These are phyloP conservation scores for Barnettozyma sucrosica DNA, from an alignment of 805 yeast species.

Conservation along the genomic window DNA sequence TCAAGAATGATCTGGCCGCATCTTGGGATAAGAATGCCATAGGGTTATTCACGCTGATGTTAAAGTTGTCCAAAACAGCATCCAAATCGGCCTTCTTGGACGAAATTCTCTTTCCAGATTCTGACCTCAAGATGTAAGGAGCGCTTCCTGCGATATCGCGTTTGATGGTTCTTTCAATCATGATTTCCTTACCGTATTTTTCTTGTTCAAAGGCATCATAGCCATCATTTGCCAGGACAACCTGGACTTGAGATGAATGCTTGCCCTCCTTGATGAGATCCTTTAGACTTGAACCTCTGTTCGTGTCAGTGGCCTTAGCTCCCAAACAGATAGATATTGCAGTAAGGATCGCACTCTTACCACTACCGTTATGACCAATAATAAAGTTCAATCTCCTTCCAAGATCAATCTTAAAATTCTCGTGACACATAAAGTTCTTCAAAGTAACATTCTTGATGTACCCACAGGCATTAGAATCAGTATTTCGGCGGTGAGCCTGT, in stretches of 20 bases:
- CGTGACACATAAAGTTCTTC: conserved; percentile 87
- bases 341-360: conserved; percentile 82
- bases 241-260: conserved; percentile 57
- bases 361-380: conserved; percentile 87
- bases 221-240: conserved; percentile 61
- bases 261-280: conserved; percentile 75
- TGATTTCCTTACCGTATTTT: conserved; percentile 61
- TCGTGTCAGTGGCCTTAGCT: conserved; percentile 81
- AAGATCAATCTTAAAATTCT: conserved; percentile 63
- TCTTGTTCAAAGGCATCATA: conserved; percentile 59
- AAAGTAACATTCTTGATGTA: conserved; percentile 57
- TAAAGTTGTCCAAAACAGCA: conserved; percentile 61
- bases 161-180: conserved; percentile 60
- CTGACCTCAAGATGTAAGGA: conserved; percentile 50
- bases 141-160: conserved; percentile 41
- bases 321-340: conserved; percentile 87
- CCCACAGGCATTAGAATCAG: conserved; percentile 40
- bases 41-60: conserved; percentile 82
- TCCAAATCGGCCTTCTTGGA: conserved; percentile 60
- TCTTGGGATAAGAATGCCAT: conserved; percentile 92
- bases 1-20: conserved; percentile 83
- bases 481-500: background rate
- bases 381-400: conserved; percentile 83
- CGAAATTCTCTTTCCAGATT: conserved; percentile 46
- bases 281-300: conserved; percentile 69